Percentiles rank a stretch among this genome's conserved stretches.
Conservation (phyloP, 1,139 yeast genomes). For the Yamadazyma trypodendri region DNA sequence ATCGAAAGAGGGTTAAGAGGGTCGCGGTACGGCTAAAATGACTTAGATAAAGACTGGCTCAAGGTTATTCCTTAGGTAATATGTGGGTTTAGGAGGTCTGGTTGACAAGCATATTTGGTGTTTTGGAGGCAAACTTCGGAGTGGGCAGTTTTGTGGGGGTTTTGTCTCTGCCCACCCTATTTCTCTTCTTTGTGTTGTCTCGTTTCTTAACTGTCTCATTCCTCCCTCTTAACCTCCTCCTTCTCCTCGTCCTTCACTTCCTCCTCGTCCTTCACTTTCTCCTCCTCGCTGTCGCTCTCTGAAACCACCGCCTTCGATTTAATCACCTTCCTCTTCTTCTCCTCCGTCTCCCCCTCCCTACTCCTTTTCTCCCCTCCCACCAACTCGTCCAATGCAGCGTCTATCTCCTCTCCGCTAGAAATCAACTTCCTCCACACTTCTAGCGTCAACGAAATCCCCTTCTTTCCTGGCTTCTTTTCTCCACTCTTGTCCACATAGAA, state of each 20-base stretch:
- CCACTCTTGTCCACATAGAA: conserved; percentile 63
- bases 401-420: conserved; percentile 52
- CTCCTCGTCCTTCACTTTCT: background rate
- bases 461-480: conserved; percentile 73
- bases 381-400: conserved; percentile 55
- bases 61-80: no score
- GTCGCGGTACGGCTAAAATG: background rate
- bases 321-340: no score
- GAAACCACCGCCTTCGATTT: conserved; percentile 1
- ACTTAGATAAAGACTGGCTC: no score
- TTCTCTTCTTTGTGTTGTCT: conserved; percentile 1
- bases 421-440: conserved; percentile 64
- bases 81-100: no score
- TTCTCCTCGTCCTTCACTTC: background rate
- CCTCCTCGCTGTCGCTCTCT: conserved; percentile 3
- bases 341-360: no score
- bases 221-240: conserved; percentile 4
- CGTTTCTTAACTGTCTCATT: conserved; percentile 5
- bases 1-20: no score
- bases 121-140: no score
- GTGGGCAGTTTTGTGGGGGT: no score
- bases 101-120: no score
- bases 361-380: conserved; percentile 24
- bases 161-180: no score
- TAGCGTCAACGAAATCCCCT: conserved; percentile 77